Conservation (phyloP, 805 yeast genomes). For the Suhomyces vadensis region DNA sequence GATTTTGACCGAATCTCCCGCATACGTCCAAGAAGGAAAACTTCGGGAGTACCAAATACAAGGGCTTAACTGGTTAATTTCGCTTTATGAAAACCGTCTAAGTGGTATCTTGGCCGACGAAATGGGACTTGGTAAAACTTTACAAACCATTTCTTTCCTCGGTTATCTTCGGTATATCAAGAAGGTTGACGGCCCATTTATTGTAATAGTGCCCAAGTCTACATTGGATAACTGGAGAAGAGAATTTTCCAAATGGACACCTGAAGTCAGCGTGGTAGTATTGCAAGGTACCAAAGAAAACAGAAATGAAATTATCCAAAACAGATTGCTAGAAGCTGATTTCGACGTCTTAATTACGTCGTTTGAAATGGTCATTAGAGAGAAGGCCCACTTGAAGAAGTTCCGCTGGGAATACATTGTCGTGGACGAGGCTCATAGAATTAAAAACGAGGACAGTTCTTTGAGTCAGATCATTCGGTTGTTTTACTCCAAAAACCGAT, state of each 20-base stretch:
- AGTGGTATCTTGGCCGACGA: slow-evolving; percentile 97
- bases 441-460: slow-evolving; percentile 90
- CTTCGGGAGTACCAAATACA: slow-evolving; percentile 91
- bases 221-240: slow-evolving; percentile 96
- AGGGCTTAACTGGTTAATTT: slow-evolving; percentile 92
- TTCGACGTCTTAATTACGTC: slow-evolving; percentile 92
- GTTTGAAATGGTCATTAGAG: slow-evolving; percentile 90
- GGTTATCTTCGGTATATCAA: slow-evolving; percentile 83
- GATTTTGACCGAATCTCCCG: slow-evolving; percentile 84
- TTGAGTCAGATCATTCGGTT: slow-evolving; percentile 89
- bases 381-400: slow-evolving; percentile 76
- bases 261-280: slow-evolving; percentile 83
- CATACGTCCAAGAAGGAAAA: slow-evolving; percentile 65
- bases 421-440: slow-evolving; percentile 96
- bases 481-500: slow-evolving; percentile 80
- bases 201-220: slow-evolving; percentile 92
- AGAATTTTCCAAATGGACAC: slow-evolving; percentile 94
- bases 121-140: slow-evolving; percentile 96
- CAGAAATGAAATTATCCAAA: slow-evolving; percentile 59
- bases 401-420: slow-evolving; percentile 91
- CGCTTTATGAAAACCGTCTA: slow-evolving; percentile 81
- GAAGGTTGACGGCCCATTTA: slow-evolving; percentile 83
- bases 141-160: slow-evolving; percentile 89
- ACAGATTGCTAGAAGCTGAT: slow-evolving; percentile 63
- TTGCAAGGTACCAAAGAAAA: slow-evolving; percentile 89